Conservation (phyloP, 805 yeast genomes). For the Nakazawaea ishiwadae region DNA sequence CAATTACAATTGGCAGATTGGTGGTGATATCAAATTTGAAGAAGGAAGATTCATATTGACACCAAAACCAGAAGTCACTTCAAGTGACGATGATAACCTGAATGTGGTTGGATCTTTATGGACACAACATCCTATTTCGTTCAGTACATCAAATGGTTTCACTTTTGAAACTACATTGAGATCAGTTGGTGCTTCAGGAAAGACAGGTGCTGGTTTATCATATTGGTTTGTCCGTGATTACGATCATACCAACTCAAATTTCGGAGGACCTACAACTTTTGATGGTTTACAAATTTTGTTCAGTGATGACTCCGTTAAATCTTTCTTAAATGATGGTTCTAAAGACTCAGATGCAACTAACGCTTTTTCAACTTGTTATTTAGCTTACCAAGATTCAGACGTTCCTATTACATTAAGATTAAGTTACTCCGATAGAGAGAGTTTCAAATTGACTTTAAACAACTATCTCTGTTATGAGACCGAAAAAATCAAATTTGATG, state of each 20-base stretch:
- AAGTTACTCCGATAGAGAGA: slow-evolving; percentile 42
- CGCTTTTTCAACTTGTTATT: slow-evolving; percentile 51
- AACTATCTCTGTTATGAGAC: slow-evolving; percentile 70
- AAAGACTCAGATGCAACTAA: slow-evolving; percentile 28
- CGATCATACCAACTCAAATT: slow-evolving; percentile 25
- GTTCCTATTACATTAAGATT: slow-evolving; percentile 69
- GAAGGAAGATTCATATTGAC: slow-evolving; percentile 54
- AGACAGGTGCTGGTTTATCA: slow-evolving; percentile 52
- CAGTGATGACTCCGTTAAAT: slow-evolving; percentile 42
- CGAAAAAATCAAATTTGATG: slow-evolving; percentile 43
- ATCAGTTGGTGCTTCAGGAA: slow-evolving; percentile 48
- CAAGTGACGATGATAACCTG: slow-evolving; percentile 20
- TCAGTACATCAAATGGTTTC: slow-evolving; percentile 25
- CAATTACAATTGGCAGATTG: slow-evolving; percentile 33
- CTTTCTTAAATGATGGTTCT: slow-evolving; percentile 57
- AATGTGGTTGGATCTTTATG: slow-evolving; percentile 41
- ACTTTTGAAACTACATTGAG: slow-evolving; percentile 60
- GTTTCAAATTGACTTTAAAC: slow-evolving; percentile 65
- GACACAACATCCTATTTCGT: slow-evolving; percentile 25
- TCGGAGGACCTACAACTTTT: slow-evolving; percentile 52
- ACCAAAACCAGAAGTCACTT: slow-evolving; percentile 28
- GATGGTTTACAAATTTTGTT: slow-evolving; percentile 63
- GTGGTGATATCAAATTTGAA: slow-evolving; percentile 34
- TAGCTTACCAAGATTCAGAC: slow-evolving; percentile 59
- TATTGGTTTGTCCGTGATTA: slow-evolving; percentile 43